phyloP scores from a whole-genome alignment of 768 basidiomycete species.

The Hericium rajendrae region DNA sequence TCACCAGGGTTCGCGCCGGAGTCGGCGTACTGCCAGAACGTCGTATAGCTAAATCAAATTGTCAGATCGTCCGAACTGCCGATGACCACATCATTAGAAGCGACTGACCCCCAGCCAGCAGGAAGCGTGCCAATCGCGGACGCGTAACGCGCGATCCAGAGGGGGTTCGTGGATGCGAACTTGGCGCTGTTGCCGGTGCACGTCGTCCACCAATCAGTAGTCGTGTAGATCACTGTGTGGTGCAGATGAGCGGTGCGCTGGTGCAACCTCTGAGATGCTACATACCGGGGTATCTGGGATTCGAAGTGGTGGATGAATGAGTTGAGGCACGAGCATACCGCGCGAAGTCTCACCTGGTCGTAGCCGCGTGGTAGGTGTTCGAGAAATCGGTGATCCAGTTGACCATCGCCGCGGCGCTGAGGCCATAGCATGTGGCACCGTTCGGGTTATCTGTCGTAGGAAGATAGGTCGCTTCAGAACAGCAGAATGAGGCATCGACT shows the following conservation, averaged over 20 bases:
- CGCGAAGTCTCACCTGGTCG: constrained; percentile 30
- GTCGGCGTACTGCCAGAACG: constrained; percentile 56
- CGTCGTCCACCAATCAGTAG: constrained; percentile 57
- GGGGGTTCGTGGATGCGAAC: constrained; percentile 42
- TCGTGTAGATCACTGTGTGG: constrained; percentile 46
- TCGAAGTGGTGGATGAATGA: neutral
- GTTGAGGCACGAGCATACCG: too few relatives aligned
- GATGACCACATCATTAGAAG: neutral
- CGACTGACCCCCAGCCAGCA: constrained; percentile 43
- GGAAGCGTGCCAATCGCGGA: constrained; percentile 44
- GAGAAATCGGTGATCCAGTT: constrained; percentile 56
- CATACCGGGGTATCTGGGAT: constrained; percentile 32
- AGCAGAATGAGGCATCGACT: constrained; percentile 5
- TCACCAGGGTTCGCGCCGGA: constrained; percentile 49
- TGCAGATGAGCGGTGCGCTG: neutral
- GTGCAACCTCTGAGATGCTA: neutral
- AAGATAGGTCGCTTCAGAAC: neutral
- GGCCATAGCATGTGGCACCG: constrained; percentile 44
- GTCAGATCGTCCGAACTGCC: neutral
- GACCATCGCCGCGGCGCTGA: constrained; percentile 47
- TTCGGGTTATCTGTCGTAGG: constrained; percentile 36
- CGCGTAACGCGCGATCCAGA: constrained; percentile 52
- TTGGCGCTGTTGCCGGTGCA: constrained; percentile 52
- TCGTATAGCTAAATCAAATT: constrained; percentile 26
- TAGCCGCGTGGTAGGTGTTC: constrained; percentile 40